These are phyloP conservation scores for Leishmania aethiopica DNA, from an alignment of 208 protist species.

Conservation along the genomic window DNA sequence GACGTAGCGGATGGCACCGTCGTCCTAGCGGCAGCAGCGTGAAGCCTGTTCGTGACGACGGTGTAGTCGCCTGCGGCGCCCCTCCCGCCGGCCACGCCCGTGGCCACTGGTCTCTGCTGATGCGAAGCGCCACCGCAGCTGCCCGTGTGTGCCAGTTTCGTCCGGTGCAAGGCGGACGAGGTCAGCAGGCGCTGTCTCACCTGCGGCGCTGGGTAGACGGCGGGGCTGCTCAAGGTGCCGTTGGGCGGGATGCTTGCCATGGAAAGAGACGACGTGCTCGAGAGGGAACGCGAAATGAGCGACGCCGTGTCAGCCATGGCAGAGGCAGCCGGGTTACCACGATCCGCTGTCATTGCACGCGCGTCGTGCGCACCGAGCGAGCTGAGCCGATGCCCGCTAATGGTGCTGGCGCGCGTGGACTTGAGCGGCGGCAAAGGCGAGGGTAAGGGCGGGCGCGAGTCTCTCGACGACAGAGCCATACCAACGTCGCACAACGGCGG, in stretches of 20 bases:
- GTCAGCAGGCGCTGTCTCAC: not conserved
- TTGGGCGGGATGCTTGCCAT: not conserved
- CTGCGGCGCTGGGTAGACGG: not conserved
- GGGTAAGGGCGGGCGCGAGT: not conserved
- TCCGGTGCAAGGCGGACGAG: conserved; percentile 8
- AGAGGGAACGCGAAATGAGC: not conserved
- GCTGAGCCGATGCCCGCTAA: not conserved
- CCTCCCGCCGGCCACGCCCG: not conserved
- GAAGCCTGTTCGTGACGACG: too few relatives aligned
- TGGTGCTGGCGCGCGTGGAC: not conserved
- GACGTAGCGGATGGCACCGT: not conserved
- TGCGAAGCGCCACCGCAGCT: conserved; percentile 3
- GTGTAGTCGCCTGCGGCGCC: not conserved
- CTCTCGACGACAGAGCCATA: not conserved
- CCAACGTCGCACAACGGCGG: not conserved
- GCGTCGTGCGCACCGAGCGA: not conserved
- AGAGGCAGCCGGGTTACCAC: not conserved
- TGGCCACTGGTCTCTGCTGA: not conserved
- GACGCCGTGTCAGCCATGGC: not conserved
- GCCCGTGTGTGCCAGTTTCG: conserved; percentile 21
- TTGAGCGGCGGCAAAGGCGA: not conserved
- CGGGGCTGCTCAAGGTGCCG: not conserved
- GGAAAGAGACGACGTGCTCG: not conserved
- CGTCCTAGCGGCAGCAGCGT: not conserved
- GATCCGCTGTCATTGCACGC: not conserved